Conservation (phyloP, 352 stramenopile species). For the Lagenidium sp. region DNA sequence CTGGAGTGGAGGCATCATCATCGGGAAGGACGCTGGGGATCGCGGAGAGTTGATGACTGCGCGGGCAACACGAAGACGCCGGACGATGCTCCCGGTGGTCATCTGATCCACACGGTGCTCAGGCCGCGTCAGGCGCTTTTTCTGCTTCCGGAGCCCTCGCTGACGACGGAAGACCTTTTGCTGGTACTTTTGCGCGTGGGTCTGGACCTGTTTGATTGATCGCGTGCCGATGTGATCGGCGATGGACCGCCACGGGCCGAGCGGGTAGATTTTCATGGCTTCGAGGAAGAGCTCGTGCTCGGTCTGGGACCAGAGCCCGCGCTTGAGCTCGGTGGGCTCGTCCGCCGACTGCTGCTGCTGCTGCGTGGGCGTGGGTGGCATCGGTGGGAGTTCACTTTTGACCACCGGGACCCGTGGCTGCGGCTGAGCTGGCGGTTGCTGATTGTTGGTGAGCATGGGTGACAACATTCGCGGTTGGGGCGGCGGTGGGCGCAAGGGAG, state of each 20-base stretch:
- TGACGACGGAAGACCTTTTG: conserved; percentile 78
- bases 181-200: conserved; percentile 82
- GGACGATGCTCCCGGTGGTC: conserved; percentile 53
- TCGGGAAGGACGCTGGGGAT: background rate
- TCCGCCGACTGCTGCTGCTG: conserved; percentile 4
- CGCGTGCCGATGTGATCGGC: conserved; percentile 66
- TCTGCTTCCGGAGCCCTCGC: conserved; percentile 74
- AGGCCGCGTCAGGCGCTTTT: conserved; percentile 67
- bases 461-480: too few relatives aligned
- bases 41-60: background rate
- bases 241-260: conserved; percentile 65
- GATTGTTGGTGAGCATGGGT: too few relatives aligned
- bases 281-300: conserved; percentile 81
- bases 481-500: too few relatives aligned
- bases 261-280: conserved; percentile 73
- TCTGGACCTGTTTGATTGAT: conserved; percentile 79
- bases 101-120: conserved; percentile 69
- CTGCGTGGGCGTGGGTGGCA: background rate
- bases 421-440: too few relatives aligned
- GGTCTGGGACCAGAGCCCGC: conserved; percentile 60
- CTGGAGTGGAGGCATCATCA: background rate
- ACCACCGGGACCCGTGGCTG: too few relatives aligned
- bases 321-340: conserved; percentile 24
- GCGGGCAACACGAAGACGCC: conserved; percentile 5
- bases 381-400: conserved; percentile 6